Evolutionary conservation across 1,284 basidiomycete genomes (phyloP), one percentile per base, ranked within the genome.

Genomic region (Somion occarium): DNA sequence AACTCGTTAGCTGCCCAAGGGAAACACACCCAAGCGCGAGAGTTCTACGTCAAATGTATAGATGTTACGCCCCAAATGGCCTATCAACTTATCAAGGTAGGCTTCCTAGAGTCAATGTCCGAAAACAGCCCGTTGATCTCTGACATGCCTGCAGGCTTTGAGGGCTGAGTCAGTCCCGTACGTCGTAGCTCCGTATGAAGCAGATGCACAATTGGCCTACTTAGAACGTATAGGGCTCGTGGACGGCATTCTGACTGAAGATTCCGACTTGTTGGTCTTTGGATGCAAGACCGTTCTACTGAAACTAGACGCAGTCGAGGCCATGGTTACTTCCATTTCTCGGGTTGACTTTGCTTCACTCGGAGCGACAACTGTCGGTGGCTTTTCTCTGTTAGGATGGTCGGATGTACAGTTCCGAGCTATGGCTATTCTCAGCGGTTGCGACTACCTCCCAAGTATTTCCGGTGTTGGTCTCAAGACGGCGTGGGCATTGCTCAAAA

Each of bases 11-110:
- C 87, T 22, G 76, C 82, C 2, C 87, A 94, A 65, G 93, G 93
- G 12, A 85, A 86, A 61, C 75, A 80, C 57, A 75, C 73, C 27
- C 85, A 93, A 61, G 97, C 97, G 11, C 77, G 93, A 20, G 94
- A 98, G 20, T 81, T 74, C 63, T 99, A 92, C 66, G 80, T 88
- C 55, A 97, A 97, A 68, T 93, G 91, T 60, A 73, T 98, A 48
- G 97, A 99, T 59, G 91, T 99, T 46, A 98, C 93, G 2, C 96
- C 97, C 1, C 86, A 94, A 66, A 96, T 98, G 91, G 97, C 97
- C 3, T 95, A 82, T 65, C 96, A 99, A 69, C 74, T 98, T 56
- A 98, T 99, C 74, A 98, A 99, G 80, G 93, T 85, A 34, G 15
- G n/a, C 15, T 7, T 60, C 47, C 73, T 41, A 37, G 7, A 4